A percentile compares a stretch with the other conserved stretches of the same genome.
These are phyloP conservation scores for Urochloa ruziziensis DNA, from an alignment of 176 grass and related monocot species.

Conservation along the genomic window DNA sequence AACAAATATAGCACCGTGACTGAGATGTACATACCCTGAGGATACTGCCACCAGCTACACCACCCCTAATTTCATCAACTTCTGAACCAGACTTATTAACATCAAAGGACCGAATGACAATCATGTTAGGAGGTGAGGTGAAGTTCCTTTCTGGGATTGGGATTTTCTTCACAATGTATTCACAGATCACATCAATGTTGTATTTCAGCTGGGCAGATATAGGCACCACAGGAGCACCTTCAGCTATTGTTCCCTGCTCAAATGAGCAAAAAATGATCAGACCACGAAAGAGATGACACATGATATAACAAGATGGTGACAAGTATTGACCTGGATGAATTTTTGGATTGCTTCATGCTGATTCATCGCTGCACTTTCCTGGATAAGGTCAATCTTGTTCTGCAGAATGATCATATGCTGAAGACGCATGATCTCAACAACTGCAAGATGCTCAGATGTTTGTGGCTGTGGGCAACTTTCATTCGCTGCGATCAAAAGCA, in stretches of 20 bases:
- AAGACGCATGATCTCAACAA: constrained; percentile 95
- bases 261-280: background rate
- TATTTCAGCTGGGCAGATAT: constrained; percentile 95
- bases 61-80: constrained; percentile 90
- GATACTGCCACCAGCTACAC: constrained; percentile 90
- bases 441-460: constrained; percentile 91
- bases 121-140: constrained; percentile 86
- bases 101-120: constrained; percentile 92
- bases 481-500: constrained; percentile 90
- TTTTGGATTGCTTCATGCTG: constrained; percentile 96
- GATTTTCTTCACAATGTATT: constrained; percentile 93
- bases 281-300: background rate
- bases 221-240: constrained; percentile 90
- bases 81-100: constrained; percentile 95
- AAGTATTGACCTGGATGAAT: constrained; percentile 73
- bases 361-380: constrained; percentile 92
- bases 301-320: background rate
- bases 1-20: background rate
- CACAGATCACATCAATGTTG: constrained; percentile 90
- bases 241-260: constrained; percentile 85
- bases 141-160: constrained; percentile 85
- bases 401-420: constrained; percentile 97
- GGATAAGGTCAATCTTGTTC: constrained; percentile 98
- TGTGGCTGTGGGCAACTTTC: constrained; percentile 98
- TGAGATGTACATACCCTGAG: constrained; percentile 57